Conservation (phyloP, 306 rosid species). For the Acacia crassicarpa region DNA sequence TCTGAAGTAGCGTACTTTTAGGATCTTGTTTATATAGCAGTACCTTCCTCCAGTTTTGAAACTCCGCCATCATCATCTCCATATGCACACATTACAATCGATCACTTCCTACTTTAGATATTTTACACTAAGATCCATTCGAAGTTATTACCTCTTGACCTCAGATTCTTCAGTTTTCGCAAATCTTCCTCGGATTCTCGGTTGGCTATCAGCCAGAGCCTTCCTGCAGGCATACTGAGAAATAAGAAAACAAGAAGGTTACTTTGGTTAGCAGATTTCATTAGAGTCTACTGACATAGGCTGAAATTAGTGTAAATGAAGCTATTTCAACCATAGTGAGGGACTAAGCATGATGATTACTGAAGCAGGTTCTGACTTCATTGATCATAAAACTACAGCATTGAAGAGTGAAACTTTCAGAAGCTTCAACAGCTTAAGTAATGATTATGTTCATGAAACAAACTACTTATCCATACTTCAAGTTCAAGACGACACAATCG, state of each 20-base stretch:
- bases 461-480: neutral
- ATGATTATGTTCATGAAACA: neutral
- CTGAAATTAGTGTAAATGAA: slow-evolving; percentile 1
- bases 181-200: slow-evolving; percentile 98
- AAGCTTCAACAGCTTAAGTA: neutral
- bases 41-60: slow-evolving; percentile 29
- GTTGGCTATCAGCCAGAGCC: slow-evolving; percentile 99
- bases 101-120: slow-evolving; percentile 37
- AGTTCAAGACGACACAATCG: neutral
- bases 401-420: neutral
- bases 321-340: neutral
- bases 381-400: neutral
- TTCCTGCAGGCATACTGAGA: slow-evolving; percentile 96
- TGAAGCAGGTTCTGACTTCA: neutral
- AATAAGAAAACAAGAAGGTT: neutral
- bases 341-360: neutral
- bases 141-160: slow-evolving; percentile 54
- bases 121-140: slow-evolving; percentile 15
- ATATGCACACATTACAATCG: slow-evolving; percentile 17
- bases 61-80: slow-evolving; percentile 21
- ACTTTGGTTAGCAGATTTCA: neutral
- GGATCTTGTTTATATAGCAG: slow-evolving; percentile 39
- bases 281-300: neutral
- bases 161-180: slow-evolving; percentile 81
- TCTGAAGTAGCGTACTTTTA: neutral